These are phyloP conservation scores for Kandelia obovata DNA, from an alignment of 345 rosid species.

Conservation along the genomic window DNA sequence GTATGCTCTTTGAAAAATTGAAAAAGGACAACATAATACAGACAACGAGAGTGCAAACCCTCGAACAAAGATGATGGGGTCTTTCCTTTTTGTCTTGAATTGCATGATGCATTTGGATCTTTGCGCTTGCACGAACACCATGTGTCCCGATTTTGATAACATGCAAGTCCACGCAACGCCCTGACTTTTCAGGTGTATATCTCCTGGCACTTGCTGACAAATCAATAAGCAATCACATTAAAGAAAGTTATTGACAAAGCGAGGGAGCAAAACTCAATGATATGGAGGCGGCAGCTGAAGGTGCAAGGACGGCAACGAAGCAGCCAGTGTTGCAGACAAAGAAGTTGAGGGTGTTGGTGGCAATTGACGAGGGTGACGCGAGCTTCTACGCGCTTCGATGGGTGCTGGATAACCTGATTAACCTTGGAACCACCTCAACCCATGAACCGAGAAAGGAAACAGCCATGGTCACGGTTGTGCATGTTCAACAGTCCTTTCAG, in stretches of 20 bases:
- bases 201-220: not conserved
- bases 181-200: not conserved
- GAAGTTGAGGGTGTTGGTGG: slow-evolving; percentile 53
- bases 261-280: not conserved
- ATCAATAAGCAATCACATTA: slow-evolving; percentile 1
- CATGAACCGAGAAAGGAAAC: slow-evolving; percentile 23
- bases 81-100: not conserved
- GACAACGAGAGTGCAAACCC: too few relatives aligned
- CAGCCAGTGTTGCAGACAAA: slow-evolving; percentile 2
- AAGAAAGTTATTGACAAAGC: too few relatives aligned
- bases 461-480: slow-evolving; percentile 44
- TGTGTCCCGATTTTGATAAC: slow-evolving; percentile 2
- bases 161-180: slow-evolving; percentile 13
- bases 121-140: slow-evolving; percentile 25
- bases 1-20: too few relatives aligned
- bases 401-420: slow-evolving; percentile 44
- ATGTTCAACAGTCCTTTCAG: slow-evolving; percentile 53
- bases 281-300: slow-evolving; percentile 6
- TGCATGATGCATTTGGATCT: slow-evolving; percentile 16
- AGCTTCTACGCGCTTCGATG: slow-evolving; percentile 64
- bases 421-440: not conserved
- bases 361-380: slow-evolving; percentile 58
- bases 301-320: slow-evolving; percentile 15
- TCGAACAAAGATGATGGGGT: too few relatives aligned
- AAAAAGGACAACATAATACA: too few relatives aligned